These are phyloP conservation scores for Antrodiella citrinella DNA, from an alignment of 768 basidiomycete species.

Conservation along the genomic window DNA sequence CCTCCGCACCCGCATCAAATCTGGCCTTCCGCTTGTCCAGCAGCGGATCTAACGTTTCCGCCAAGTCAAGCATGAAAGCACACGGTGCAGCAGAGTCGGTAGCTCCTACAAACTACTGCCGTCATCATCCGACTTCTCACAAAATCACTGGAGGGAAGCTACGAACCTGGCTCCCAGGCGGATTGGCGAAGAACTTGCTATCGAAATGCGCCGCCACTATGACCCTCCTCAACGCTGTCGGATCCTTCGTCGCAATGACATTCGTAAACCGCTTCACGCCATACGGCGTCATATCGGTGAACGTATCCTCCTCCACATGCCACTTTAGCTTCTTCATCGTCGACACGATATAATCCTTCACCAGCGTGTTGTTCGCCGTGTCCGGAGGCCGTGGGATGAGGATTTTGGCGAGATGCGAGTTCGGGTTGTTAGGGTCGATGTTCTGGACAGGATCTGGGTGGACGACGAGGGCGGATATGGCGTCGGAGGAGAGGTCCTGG, in stretches of 20 bases:
- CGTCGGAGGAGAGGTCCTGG: conserved; percentile 36
- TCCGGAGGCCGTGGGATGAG: conserved; percentile 79
- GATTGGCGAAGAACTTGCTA: conserved; percentile 75
- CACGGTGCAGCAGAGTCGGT: conserved; percentile 96
- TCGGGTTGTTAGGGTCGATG: conserved; percentile 55
- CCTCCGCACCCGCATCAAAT: conserved; percentile 46
- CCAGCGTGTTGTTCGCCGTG: conserved; percentile 71
- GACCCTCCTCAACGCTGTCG: conserved; percentile 70
- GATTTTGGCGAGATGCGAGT: conserved; percentile 73
- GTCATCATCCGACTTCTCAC: conserved; percentile 2
- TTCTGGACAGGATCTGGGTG: conserved; percentile 59
- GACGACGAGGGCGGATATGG: conserved; percentile 42
- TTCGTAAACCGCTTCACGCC: conserved; percentile 79
- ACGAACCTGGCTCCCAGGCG: conserved; percentile 68
- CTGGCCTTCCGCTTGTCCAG: conserved; percentile 52
- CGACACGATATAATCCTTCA: conserved; percentile 73
- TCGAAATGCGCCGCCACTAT: conserved; percentile 92
- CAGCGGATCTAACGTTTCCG: conserved; percentile 71
- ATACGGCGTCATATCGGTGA: conserved; percentile 73
- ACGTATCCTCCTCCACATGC: conserved; percentile 83
- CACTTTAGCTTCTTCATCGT: conserved; percentile 68
- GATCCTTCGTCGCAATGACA: conserved; percentile 92
- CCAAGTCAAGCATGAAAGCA: conserved; percentile 89
- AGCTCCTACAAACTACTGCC: conserved; percentile 83
- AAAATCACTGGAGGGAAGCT: not conserved